phyloP scores from a whole-genome alignment of 805 yeast genomes.

The Scheffersomyces stipitis region DNA sequence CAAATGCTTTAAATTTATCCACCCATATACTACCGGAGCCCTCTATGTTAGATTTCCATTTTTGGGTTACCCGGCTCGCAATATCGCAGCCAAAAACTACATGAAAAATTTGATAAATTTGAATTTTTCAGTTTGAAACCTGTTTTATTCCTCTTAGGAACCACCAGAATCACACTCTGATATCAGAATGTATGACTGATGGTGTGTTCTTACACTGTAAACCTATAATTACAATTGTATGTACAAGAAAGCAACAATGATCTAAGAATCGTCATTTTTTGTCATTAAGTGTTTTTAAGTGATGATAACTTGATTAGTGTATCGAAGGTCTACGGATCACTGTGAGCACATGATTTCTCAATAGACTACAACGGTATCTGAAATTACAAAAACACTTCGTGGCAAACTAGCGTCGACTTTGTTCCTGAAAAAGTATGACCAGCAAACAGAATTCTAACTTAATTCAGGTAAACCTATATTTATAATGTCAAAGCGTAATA shows the following conservation, averaged over 20 bases:
- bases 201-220: too few species aligned
- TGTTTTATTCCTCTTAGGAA: too few species aligned
- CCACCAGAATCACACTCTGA: too few species aligned
- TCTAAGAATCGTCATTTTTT: background rate
- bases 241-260: background rate
- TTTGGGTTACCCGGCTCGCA: too few species aligned
- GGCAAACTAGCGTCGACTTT: background rate
- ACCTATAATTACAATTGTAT: background rate
- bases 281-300: constrained; percentile 13
- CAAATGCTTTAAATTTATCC: too few species aligned
- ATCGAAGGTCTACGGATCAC: constrained; percentile 33
- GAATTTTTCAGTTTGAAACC: too few species aligned
- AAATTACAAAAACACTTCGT: constrained; percentile 17
- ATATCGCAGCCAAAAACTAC: too few species aligned
- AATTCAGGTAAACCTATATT: constrained; percentile 2
- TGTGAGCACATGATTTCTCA: constrained; percentile 77
- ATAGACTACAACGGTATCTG: constrained; percentile 99
- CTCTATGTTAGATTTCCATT: too few species aligned
- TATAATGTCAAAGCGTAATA: constrained; percentile 32
- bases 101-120: too few species aligned
- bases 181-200: constrained; percentile 1
- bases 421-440: background rate
- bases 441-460: constrained; percentile 1
- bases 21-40: too few species aligned
- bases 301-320: constrained; percentile 23